Percentiles rank a stretch among this genome's conserved stretches.
Conservation (phyloP, 116 monocot species). For the Thalassia testudinum region DNA sequence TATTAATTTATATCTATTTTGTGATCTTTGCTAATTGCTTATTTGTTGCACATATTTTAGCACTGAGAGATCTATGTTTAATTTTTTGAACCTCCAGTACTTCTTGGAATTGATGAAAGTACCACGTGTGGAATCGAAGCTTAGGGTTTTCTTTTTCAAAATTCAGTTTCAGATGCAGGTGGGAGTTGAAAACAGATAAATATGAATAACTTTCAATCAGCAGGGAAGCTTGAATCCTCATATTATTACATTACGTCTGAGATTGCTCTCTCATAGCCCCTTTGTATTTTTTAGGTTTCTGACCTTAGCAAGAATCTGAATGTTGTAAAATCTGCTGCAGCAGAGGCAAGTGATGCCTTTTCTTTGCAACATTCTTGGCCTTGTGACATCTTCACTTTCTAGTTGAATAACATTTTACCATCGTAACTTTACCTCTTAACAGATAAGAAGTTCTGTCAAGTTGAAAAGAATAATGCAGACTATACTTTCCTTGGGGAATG, state of each 20-base stretch:
- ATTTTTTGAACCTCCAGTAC: constrained; percentile 16
- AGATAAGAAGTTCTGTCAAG: constrained; percentile 67
- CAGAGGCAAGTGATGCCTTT: constrained; percentile 30
- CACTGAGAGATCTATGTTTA: no score
- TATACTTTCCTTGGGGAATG: constrained; percentile 91
- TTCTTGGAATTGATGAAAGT: constrained; percentile 90
- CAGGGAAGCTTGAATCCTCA: not conserved
- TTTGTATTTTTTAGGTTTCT: constrained; percentile 33
- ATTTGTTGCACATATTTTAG: no score
- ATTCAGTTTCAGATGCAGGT: constrained; percentile 82
- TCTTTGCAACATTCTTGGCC: no score
- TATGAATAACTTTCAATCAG: not conserved
- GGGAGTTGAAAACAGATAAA: not conserved
- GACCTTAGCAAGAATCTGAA: constrained; percentile 55
- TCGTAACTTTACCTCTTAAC: constrained; percentile 6
- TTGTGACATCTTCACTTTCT: no score
- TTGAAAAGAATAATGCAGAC: constrained; percentile 93
- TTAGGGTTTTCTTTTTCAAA: constrained; percentile 81
- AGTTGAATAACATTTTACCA: not conserved
- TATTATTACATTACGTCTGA: not conserved
- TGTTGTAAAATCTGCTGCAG: constrained; percentile 54
- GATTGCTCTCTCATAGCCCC: not conserved
- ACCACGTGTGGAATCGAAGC: constrained; percentile 81
- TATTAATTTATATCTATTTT: no score
- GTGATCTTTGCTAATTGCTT: no score